phyloP scores from a whole-genome alignment of 306 rosid genomes.

The Myrica gale region DNA sequence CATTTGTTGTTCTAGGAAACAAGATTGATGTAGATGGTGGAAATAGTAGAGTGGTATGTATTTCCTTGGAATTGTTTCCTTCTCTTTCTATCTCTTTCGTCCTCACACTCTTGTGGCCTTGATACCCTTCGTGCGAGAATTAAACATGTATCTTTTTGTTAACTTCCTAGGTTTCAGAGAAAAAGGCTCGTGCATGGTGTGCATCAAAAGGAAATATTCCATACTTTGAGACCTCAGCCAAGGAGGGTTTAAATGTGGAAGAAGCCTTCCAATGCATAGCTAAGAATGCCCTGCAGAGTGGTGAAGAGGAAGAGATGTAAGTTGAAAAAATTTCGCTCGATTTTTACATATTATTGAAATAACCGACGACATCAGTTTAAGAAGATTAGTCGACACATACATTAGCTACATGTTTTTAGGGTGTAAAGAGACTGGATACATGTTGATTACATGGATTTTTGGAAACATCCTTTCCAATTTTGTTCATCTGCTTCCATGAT shows the following conservation, averaged over 20 bases:
- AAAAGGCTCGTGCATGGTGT: slow-evolving; percentile 99
- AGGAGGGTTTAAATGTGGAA: slow-evolving; percentile 96
- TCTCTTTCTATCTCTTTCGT: slow-evolving; percentile 1
- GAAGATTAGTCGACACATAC: background rate
- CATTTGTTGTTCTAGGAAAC: slow-evolving; percentile 96
- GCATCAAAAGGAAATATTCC: slow-evolving; percentile 98
- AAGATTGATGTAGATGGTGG: slow-evolving; percentile 96
- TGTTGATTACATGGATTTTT: background rate
- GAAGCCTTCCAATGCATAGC: slow-evolving; percentile 98
- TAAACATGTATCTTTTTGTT: slow-evolving; percentile 3
- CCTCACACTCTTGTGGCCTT: background rate
- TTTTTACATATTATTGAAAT: slow-evolving; percentile 1
- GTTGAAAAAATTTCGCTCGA: slow-evolving; percentile 34
- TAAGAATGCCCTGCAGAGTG: slow-evolving; percentile 88
- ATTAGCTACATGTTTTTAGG: background rate
- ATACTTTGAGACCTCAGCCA: slow-evolving; percentile 97
- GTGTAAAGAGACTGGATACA: background rate
- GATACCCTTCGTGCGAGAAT: background rate
- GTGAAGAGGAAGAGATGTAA: slow-evolving; percentile 98
- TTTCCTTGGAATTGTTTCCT: slow-evolving; percentile 10
- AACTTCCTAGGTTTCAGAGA: slow-evolving; percentile 74
- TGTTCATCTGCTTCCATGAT: background rate
- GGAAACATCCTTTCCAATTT: background rate
- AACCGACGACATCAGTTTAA: background rate
- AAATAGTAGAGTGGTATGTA: slow-evolving; percentile 90